Conservation (phyloP, 495 filamentous ascomycete genomes). For the Aspergillus funiculosus region DNA sequence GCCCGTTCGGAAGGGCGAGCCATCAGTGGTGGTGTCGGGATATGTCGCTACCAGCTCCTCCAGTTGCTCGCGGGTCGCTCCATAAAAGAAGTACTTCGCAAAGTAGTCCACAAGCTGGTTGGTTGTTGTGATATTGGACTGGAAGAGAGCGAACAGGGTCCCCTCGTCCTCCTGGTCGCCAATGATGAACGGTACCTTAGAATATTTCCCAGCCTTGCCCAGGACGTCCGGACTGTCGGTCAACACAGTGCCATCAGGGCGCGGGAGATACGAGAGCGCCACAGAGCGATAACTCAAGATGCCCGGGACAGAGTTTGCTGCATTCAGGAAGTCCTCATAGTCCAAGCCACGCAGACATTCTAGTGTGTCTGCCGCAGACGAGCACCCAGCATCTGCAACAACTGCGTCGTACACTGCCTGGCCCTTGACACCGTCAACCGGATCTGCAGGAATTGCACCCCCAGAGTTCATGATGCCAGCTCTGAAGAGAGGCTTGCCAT, state of each 20-base stretch:
- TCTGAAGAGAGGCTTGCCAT: constrained; percentile 62
- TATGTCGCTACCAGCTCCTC: constrained; percentile 52
- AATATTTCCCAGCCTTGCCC: constrained; percentile 46
- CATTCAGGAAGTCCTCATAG: constrained; percentile 56
- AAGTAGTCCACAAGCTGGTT: constrained; percentile 56
- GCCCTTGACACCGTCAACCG: constrained; percentile 56
- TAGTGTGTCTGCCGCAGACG: constrained; percentile 49
- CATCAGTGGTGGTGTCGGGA: constrained; percentile 41
- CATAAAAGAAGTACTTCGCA: constrained; percentile 47
- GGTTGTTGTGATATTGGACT: constrained; percentile 56
- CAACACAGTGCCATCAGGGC: constrained; percentile 55
- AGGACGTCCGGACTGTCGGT: constrained; percentile 52
- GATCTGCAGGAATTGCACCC: constrained; percentile 54
- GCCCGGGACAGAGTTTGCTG: constrained; percentile 60
- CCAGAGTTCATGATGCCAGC: constrained; percentile 71
- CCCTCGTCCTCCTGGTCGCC: constrained; percentile 60
- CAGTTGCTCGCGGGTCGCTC: constrained; percentile 41
- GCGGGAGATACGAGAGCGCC: constrained; percentile 58
- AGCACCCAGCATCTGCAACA: constrained; percentile 54
- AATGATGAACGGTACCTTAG: constrained; percentile 51
- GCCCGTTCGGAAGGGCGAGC: constrained; percentile 62
- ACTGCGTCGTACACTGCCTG: constrained; percentile 61
- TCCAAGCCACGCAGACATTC: constrained; percentile 55
- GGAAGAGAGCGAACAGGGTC: constrained; percentile 57
- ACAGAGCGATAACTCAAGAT: constrained; percentile 58